Evolutionary conservation across 495 filamentous ascomycete species (phyloP).

Genomic region (Aspergillus conjunctus): DNA sequence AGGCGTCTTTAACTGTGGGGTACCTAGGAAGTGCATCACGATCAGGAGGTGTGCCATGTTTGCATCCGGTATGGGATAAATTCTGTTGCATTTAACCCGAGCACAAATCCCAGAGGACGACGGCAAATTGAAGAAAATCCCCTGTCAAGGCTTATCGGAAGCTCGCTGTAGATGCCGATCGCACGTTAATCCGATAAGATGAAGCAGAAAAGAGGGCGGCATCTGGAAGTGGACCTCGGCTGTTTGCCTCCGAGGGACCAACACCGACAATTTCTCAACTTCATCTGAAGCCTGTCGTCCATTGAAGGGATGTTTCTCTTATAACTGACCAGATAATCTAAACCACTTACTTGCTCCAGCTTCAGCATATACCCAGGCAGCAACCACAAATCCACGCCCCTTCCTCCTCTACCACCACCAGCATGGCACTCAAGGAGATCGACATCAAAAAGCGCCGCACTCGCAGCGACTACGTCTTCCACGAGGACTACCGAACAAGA

Average conservation of each 20-base stretch:
- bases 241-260: slow-evolving; percentile 6
- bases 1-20: too few relatives aligned
- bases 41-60: too few relatives aligned
- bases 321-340: not conserved
- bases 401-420: not conserved
- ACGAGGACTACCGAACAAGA: slow-evolving; percentile 82
- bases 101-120: too few relatives aligned
- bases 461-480: slow-evolving; percentile 74
- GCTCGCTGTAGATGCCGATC: not conserved
- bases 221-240: slow-evolving; percentile 11
- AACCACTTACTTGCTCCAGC: not conserved
- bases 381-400: slow-evolving; percentile 1
- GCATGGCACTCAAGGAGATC: slow-evolving; percentile 38
- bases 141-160: not conserved
- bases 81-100: too few relatives aligned
- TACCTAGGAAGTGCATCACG: too few relatives aligned
- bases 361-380: not conserved
- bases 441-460: slow-evolving; percentile 61
- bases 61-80: too few relatives aligned
- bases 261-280: not conserved
- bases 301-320: not conserved
- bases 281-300: not conserved
- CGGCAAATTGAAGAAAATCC: too few relatives aligned
- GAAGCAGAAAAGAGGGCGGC: not conserved
- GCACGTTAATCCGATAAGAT: too few relatives aligned